phyloP scores from a whole-genome alignment of 2,329 filamentous ascomycete genomes.

The Colletotrichum incanum region DNA sequence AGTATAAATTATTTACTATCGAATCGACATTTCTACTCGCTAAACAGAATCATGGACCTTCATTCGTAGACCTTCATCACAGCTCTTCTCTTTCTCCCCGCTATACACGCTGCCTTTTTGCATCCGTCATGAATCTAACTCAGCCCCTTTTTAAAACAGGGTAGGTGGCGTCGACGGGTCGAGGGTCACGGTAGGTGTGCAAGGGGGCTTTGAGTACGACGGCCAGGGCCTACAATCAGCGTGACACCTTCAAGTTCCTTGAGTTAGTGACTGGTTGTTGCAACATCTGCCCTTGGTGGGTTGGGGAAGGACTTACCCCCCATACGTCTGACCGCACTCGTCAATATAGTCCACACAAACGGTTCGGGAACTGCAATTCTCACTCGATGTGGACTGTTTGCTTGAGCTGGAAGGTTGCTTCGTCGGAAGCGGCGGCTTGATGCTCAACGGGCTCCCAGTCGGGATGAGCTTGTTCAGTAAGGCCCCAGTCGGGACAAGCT shows the following conservation, averaged over 20 bases:
- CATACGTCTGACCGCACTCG: conserved; percentile 44
- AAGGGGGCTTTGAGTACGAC: conserved; percentile 42
- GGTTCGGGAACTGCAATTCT: conserved; percentile 47
- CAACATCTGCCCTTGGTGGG: neutral
- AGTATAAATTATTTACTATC: neutral
- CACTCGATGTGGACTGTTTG: neutral
- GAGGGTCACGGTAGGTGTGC: conserved; percentile 24
- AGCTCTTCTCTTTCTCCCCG: no score
- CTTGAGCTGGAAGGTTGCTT: neutral
- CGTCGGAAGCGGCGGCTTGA: neutral
- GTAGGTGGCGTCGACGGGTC: conserved; percentile 3
- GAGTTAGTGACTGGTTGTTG: conserved; percentile 41
- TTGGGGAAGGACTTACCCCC: conserved; percentile 43
- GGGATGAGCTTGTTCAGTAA: neutral
- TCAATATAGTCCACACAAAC: conserved; percentile 45
- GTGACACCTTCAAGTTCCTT: conserved; percentile 27
- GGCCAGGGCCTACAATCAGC: conserved; percentile 42
- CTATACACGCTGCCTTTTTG: neutral
- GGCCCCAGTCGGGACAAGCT: neutral
- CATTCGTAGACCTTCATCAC: neutral
- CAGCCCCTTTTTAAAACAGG: neutral
- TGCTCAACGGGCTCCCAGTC: neutral
- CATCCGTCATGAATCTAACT: neutral
- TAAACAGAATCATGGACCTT: neutral
- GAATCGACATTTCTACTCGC: neutral